Conservation (phyloP, 2,329 filamentous ascomycete species). For the Podosphaera fusca region DNA sequence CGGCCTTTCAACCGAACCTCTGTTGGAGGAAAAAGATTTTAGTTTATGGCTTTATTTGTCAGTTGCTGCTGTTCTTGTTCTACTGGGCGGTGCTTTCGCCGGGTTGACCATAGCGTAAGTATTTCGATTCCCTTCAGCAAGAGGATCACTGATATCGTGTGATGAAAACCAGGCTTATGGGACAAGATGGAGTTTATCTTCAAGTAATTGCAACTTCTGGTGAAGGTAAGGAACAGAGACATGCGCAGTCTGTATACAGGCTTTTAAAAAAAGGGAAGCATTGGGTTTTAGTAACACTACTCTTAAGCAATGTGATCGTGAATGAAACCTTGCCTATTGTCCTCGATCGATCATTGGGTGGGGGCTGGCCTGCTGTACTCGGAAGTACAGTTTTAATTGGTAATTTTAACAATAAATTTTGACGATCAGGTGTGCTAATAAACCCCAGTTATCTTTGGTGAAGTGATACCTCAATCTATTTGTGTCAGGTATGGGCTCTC, state of each 20-base stretch:
- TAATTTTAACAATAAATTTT: constrained; percentile 21
- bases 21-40: constrained; percentile 32
- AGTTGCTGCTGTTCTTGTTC: constrained; percentile 56
- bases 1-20: constrained; percentile 22
- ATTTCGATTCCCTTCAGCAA: background rate
- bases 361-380: constrained; percentile 81
- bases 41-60: constrained; percentile 62
- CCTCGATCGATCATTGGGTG: constrained; percentile 76
- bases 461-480: constrained; percentile 85
- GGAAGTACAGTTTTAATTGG: constrained; percentile 86
- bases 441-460: constrained; percentile 73
- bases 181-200: constrained; percentile 81
- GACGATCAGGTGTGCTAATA: constrained; percentile 7
- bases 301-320: constrained; percentile 91
- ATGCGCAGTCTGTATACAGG: constrained; percentile 59
- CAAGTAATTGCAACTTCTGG: constrained; percentile 79
- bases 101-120: constrained; percentile 71
- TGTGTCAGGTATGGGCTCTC: constrained; percentile 90
- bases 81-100: constrained; percentile 80
- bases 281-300: constrained; percentile 87
- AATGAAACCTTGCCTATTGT: constrained; percentile 94
- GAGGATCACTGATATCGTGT: background rate
- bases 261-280: constrained; percentile 79
- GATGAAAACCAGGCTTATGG: constrained; percentile 17
- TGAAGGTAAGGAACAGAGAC: constrained; percentile 63